Evolutionary conservation across 2,329 filamentous ascomycete species (phyloP).

Genomic region (Fusarium sp.): DNA sequence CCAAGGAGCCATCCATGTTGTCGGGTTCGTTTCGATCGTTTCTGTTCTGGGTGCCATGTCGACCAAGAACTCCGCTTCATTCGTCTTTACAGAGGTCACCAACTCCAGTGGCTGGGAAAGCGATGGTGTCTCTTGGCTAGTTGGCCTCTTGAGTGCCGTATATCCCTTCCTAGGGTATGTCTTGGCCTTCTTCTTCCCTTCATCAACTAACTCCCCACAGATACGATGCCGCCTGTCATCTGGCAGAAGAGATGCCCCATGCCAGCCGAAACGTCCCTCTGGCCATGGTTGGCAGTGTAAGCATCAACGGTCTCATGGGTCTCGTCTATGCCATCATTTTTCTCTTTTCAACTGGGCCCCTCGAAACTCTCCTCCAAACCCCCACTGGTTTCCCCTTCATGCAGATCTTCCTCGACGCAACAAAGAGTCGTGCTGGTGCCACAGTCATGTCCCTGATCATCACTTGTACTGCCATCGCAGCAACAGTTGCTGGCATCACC

Average conservation of each 20-base stretch:
- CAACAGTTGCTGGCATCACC: slow-evolving; percentile 51
- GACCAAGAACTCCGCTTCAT: slow-evolving; percentile 47
- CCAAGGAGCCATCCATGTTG: slow-evolving; percentile 49
- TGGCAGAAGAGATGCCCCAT: slow-evolving; percentile 53
- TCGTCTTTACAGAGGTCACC: slow-evolving; percentile 52
- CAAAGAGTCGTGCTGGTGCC: slow-evolving; percentile 44
- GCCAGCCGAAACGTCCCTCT: slow-evolving; percentile 52
- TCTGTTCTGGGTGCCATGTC: slow-evolving; percentile 51
- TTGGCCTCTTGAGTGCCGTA: slow-evolving; percentile 51
- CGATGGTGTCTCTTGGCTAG: slow-evolving; percentile 52
- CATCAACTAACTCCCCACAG: slow-evolving; percentile 21
- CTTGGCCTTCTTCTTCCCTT: accelerated
- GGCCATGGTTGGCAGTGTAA: slow-evolving; percentile 53
- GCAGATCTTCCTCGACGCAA: slow-evolving; percentile 55
- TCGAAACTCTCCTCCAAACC: slow-evolving; percentile 56
- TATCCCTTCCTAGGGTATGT: slow-evolving; percentile 54
- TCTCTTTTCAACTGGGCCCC: slow-evolving; percentile 58
- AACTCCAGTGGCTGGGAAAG: slow-evolving; percentile 53
- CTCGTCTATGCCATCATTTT: slow-evolving; percentile 59
- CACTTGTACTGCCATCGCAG: slow-evolving; percentile 48
- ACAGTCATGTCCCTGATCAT: slow-evolving; percentile 51
- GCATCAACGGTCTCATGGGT: slow-evolving; percentile 61
- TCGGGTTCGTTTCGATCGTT: slow-evolving; percentile 48
- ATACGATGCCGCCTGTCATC: slow-evolving; percentile 53
- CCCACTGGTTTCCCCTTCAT: slow-evolving; percentile 60